Evolutionary conservation across 2,329 filamentous ascomycete species (phyloP), one percentile per base, ranked within the genome.

Genomic region (Emmonsia crescens): DNA sequence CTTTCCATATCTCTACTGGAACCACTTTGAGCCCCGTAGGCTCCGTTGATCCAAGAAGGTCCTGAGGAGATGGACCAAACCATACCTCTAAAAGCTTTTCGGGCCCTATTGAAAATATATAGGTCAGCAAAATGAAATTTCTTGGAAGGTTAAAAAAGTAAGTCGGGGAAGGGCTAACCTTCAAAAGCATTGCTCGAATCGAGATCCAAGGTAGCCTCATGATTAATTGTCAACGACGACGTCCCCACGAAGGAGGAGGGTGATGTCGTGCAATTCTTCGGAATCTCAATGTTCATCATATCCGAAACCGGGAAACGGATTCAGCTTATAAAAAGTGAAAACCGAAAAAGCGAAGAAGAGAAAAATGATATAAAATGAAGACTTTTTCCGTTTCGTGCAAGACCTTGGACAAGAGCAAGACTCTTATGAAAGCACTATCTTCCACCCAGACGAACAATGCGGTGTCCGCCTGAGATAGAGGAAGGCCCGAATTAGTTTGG

Each of bases 1-100:
- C 87, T 75, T 95, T 95, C 94, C 94, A 99, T 58, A 85, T 86
- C 59, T 96, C 89, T 62, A 86, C 82, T 21, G 88, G 80, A 40
- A 99, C 91, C 8, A 86, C 85, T 80, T 97, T 97, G 72, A 99
- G 79, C 31, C 94, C 94, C 73, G 85, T 80, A 21, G 87, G 85
- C 65, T 85, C 84, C 61, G 86, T 86, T 60, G 85, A 83, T 3
- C 85, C 78, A 21, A 91, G 88, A 46, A 96, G 82, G 64, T 86
- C 81, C 66, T 84, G 80, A 58, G 91, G 83, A 69, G 89, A 89
- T 29, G 92, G 86, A 62, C 89, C 88, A 75, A 99, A 97, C 94
- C 94, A 99, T 72, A 99, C 93, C 80, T 99, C 94, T 70, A 99
- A 83, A 61, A 99, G 83, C 81, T 99, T 99, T 80, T 99, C 94